Conservation (phyloP, 2,329 filamentous ascomycete species). For the Talaromyces atroroseus region DNA sequence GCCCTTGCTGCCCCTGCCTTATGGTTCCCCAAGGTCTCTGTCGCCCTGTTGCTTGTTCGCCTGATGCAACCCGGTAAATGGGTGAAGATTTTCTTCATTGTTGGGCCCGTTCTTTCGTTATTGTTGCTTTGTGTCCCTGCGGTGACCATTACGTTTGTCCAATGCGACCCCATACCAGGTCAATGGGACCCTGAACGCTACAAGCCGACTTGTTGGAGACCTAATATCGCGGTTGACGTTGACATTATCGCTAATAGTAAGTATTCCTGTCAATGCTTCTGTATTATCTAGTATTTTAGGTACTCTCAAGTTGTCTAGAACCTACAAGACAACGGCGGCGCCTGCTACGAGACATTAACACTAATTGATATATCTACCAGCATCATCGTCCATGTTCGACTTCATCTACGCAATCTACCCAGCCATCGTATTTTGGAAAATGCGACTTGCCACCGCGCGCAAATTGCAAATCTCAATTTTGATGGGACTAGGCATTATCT, state of each 20-base stretch:
- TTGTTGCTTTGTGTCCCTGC: background rate
- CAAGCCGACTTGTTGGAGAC: conserved; percentile 1
- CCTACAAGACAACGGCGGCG: no score
- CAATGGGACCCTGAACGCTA: conserved; percentile 5
- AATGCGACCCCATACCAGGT: background rate
- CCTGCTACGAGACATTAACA: background rate
- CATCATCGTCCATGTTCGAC: background rate
- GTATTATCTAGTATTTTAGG: no score
- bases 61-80: background rate
- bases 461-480: background rate
- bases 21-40: conserved; percentile 5
- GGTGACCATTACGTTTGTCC: background rate
- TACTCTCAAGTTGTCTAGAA: no score
- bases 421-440: conserved; percentile 3
- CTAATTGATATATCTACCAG: background rate
- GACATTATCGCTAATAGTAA: background rate
- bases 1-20: background rate
- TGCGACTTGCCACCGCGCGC: background rate
- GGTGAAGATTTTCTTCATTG: background rate
- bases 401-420: conserved; percentile 9
- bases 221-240: background rate
- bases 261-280: background rate
- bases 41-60: background rate
- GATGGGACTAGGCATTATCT: conserved; percentile 5
- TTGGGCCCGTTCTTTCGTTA: background rate